A percentile compares a stretch with the other conserved stretches of the same genome.
Evolutionary conservation across 2,329 filamentous ascomycete genomes (phyloP).

Genomic region (Incumbomyces lentus): DNA sequence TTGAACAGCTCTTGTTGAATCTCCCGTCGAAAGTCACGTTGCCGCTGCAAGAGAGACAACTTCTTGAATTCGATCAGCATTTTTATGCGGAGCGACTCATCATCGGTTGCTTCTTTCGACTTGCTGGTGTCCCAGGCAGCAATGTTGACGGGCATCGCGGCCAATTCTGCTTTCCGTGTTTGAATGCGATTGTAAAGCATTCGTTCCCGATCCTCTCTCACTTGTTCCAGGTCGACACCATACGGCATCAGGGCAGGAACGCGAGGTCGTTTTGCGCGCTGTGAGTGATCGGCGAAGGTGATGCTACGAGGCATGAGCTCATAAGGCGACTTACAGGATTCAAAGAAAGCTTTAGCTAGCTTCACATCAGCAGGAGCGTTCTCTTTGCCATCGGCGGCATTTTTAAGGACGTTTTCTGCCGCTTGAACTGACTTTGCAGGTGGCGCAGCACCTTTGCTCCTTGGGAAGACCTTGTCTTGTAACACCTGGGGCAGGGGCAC

Average conservation of each 20-base stretch:
- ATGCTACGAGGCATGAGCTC: conserved; percentile 49
- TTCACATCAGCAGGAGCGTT: conserved; percentile 16
- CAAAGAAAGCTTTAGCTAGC: conserved; percentile 43
- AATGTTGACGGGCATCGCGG: conserved; percentile 72
- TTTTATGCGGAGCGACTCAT: conserved; percentile 76
- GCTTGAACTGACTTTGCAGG: conserved; percentile 24
- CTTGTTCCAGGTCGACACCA: conserved; percentile 75
- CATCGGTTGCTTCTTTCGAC: conserved; percentile 59
- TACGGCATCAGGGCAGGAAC: conserved; percentile 82
- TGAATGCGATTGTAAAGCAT: conserved; percentile 84
- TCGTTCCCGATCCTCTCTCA: conserved; percentile 77
- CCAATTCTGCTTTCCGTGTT: conserved; percentile 73
- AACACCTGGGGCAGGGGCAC: conserved; percentile 66
- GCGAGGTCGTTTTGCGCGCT: conserved; percentile 64
- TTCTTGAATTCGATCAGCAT: conserved; percentile 94
- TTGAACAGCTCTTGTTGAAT: conserved; percentile 88
- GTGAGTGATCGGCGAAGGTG: conserved; percentile 67
- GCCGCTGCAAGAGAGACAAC: conserved; percentile 76
- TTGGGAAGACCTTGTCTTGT: conserved; percentile 67
- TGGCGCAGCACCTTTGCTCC: conserved; percentile 37
- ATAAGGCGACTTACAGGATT: conserved; percentile 67
- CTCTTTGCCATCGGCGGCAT: conserved; percentile 23
- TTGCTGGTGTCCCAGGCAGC: conserved; percentile 72
- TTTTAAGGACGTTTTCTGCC: conserved; percentile 26
- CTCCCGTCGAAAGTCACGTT: conserved; percentile 73